A percentile compares a stretch with the other conserved stretches of the same genome.
phyloP scores from a whole-genome alignment of 768 basidiomycete genomes.

The Pleurotus platypus region DNA sequence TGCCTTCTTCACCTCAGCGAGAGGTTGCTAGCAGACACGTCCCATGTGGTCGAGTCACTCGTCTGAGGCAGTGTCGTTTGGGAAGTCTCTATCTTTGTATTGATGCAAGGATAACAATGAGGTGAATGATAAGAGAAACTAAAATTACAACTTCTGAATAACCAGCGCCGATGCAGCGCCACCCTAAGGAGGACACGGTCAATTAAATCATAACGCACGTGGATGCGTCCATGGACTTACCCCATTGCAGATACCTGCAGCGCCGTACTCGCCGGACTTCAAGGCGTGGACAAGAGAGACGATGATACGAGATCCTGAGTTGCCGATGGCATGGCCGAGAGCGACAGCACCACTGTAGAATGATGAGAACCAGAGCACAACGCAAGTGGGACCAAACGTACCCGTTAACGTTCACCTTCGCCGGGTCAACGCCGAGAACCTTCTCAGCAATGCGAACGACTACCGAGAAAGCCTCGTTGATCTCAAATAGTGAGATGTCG shows the following conservation, averaged over 20 bases:
- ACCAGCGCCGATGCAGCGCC: slow-evolving; percentile 91
- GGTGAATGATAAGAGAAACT: slow-evolving; percentile 8
- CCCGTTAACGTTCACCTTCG: slow-evolving; percentile 91
- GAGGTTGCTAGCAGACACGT: too few relatives aligned
- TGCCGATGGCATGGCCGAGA: slow-evolving; percentile 94
- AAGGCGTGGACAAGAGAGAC: slow-evolving; percentile 92
- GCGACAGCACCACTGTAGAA: slow-evolving; percentile 86
- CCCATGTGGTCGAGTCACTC: too few relatives aligned
- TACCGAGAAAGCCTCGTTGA: slow-evolving; percentile 98
- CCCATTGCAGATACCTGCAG: slow-evolving; percentile 96
- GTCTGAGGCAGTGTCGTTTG: neutral
- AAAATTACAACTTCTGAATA: slow-evolving; percentile 75
- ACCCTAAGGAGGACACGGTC: slow-evolving; percentile 48
- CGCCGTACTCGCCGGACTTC: slow-evolving; percentile 89
- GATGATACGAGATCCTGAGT: slow-evolving; percentile 91
- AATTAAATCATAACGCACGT: slow-evolving; percentile 9
- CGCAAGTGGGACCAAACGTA: slow-evolving; percentile 30
- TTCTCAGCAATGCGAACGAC: slow-evolving; percentile 92
- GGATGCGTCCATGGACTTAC: slow-evolving; percentile 43
- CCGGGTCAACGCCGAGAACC: slow-evolving; percentile 75
- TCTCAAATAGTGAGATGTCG: slow-evolving; percentile 90
- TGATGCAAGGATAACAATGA: slow-evolving; percentile 6
- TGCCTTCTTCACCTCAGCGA: too few relatives aligned
- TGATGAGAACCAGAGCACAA: slow-evolving; percentile 8
- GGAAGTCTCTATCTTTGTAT: slow-evolving; percentile 7